A percentile compares a stretch with the other conserved stretches of the same genome.
phyloP scores from a whole-genome alignment of 495 filamentous ascomycete genomes.

The Entonaema liquescens region DNA sequence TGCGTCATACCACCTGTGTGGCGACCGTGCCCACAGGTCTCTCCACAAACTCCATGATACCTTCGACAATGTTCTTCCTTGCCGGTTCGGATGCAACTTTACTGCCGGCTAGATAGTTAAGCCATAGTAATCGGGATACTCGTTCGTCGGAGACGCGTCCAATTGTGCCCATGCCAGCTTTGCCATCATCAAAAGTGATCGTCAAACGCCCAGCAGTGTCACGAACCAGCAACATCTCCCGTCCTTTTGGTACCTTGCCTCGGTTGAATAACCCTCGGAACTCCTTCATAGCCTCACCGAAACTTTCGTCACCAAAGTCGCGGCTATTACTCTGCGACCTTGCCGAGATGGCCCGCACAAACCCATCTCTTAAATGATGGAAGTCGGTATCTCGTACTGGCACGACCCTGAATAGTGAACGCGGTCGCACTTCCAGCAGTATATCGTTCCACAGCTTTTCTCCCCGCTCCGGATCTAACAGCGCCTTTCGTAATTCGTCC shows the following conservation, averaged over 20 bases:
- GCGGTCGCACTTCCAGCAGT: constrained; percentile 64
- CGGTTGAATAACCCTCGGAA: constrained; percentile 83
- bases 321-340: constrained; percentile 62
- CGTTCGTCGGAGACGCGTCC: constrained; percentile 75
- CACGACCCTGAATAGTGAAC: constrained; percentile 79
- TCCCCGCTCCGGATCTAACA: constrained; percentile 74
- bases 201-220: constrained; percentile 70
- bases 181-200: constrained; percentile 71
- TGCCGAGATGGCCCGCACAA: constrained; percentile 81
- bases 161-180: constrained; percentile 53
- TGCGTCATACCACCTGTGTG: constrained; percentile 65
- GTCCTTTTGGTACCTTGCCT: constrained; percentile 75
- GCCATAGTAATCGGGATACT: constrained; percentile 82
- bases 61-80: constrained; percentile 83
- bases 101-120: constrained; percentile 87
- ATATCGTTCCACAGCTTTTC: constrained; percentile 77
- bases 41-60: constrained; percentile 87
- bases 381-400: constrained; percentile 92
- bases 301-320: constrained; percentile 72
- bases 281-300: constrained; percentile 72
- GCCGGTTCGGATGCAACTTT: constrained; percentile 86
- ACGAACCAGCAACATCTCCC: constrained; percentile 77
- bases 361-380: constrained; percentile 88
- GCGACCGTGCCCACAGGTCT: constrained; percentile 87
- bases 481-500: constrained; percentile 67